Percentiles rank a stretch among this genome's conserved stretches.
phyloP scores from a whole-genome alignment of 2,329 filamentous ascomycete species.

The Amauroascus verrucosus region DNA sequence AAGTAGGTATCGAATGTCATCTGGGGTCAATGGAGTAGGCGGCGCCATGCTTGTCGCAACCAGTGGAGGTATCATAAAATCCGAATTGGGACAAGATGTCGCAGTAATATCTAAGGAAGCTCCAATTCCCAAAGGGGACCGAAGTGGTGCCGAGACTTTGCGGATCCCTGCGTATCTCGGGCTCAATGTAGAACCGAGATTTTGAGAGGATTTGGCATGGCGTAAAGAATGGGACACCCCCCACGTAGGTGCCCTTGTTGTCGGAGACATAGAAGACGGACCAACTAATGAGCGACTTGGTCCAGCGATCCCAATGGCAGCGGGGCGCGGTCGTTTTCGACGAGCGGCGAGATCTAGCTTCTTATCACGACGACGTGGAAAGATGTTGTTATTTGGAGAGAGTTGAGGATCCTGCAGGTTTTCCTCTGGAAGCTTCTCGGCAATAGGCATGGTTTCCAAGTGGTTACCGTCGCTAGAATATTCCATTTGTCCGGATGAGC shows the following conservation, averaged over 20 bases:
- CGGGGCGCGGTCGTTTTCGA: slow-evolving; percentile 38
- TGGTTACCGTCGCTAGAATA: background rate
- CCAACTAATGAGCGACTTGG: slow-evolving; percentile 15
- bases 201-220: slow-evolving; percentile 39
- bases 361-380: slow-evolving; percentile 23
- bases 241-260: slow-evolving; percentile 27
- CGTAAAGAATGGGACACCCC: slow-evolving; percentile 32
- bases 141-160: slow-evolving; percentile 37
- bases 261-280: slow-evolving; percentile 36
- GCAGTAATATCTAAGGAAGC: slow-evolving; percentile 37
- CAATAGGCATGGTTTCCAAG: background rate
- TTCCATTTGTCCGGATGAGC: background rate
- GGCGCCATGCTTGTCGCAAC: slow-evolving; percentile 32
- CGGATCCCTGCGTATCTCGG: slow-evolving; percentile 35
- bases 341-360: slow-evolving; percentile 39
- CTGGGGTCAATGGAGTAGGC: slow-evolving; percentile 36
- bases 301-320: slow-evolving; percentile 34
- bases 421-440: background rate
- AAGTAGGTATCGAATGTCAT: slow-evolving; percentile 34
- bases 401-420: background rate
- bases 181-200: slow-evolving; percentile 25
- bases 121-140: slow-evolving; percentile 39
- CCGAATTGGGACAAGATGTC: slow-evolving; percentile 26
- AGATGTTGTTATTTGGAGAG: background rate
- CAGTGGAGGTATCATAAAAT: slow-evolving; percentile 25